Percentiles rank a stretch among this genome's conserved stretches.
Evolutionary conservation across 192 early-diverging fungal genomes (phyloP).

Genomic region (Umbelopsis isabellina): DNA sequence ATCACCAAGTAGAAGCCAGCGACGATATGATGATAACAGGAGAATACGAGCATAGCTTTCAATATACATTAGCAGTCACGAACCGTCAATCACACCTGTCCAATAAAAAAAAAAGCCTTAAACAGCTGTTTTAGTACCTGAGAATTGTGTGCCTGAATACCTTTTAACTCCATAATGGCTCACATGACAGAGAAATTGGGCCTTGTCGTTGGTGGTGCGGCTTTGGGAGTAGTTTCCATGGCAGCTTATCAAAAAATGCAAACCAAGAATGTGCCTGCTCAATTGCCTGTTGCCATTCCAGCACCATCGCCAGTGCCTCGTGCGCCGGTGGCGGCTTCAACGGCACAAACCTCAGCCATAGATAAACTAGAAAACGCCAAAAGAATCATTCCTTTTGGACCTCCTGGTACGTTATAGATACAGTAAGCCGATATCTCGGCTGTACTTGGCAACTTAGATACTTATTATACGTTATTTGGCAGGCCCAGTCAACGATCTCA

Average conservation of each 20-base stretch:
- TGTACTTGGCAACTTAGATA: not conserved
- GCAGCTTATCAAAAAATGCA: conserved; percentile 39
- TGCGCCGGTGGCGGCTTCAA: not conserved
- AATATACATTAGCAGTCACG: conserved; percentile 10
- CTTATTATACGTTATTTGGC: conserved; percentile 24
- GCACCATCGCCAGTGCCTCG: conserved; percentile 4
- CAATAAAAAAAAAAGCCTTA: not conserved
- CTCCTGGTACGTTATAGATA: conserved; percentile 32
- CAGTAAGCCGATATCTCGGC: not conserved
- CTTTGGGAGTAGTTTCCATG: conserved; percentile 39
- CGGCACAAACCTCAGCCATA: conserved; percentile 1
- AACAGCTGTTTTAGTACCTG: too few species aligned
- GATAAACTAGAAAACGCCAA: conserved; percentile 34
- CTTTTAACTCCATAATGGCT: not conserved
- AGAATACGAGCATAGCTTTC: not conserved
- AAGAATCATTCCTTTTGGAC: conserved; percentile 41
- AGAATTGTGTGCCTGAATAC: too few species aligned
- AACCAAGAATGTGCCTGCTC: conserved; percentile 14
- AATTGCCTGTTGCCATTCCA: not conserved
- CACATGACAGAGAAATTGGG: conserved; percentile 10
- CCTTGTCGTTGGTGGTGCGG: conserved; percentile 43
- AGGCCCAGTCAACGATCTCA: conserved; percentile 78
- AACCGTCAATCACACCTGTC: not conserved
- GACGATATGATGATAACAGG: not conserved
- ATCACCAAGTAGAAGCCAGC: conserved; percentile 1